Conservation (phyloP, 768 basidiomycete species). For the Guyanaporus albipodus region DNA sequence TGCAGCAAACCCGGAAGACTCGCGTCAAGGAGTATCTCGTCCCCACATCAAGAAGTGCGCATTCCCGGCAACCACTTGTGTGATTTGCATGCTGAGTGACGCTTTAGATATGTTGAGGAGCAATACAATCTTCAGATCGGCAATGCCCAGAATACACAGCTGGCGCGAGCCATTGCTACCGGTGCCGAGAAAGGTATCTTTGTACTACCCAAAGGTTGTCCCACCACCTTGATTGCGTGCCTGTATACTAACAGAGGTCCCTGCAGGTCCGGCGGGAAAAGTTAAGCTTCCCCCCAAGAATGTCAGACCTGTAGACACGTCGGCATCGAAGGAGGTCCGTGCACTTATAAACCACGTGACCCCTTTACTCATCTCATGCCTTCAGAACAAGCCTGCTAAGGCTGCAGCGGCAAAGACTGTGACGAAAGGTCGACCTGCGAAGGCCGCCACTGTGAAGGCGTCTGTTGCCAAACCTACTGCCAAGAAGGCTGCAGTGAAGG, state of each 20-base stretch:
- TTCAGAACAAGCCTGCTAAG: slow-evolving; percentile 33
- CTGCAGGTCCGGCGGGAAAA: slow-evolving; percentile 44
- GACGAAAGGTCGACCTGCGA: slow-evolving; percentile 24
- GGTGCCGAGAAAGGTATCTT: slow-evolving; percentile 84
- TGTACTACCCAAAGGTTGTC: slow-evolving; percentile 79
- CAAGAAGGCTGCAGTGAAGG: slow-evolving; percentile 34
- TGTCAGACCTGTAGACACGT: slow-evolving; percentile 41
- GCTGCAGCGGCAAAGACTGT: slow-evolving; percentile 23
- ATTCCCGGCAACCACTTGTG: slow-evolving; percentile 7
- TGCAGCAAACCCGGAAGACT: slow-evolving; percentile 64
- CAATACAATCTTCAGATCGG: slow-evolving; percentile 80
- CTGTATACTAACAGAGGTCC: slow-evolving; percentile 2
- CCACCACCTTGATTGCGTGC: not conserved
- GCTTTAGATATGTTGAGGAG: slow-evolving; percentile 71
- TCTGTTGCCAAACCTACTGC: slow-evolving; percentile 21
- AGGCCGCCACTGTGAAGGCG: slow-evolving; percentile 27
- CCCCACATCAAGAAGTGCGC: slow-evolving; percentile 90
- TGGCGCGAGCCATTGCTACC: slow-evolving; percentile 75
- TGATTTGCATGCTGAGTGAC: slow-evolving; percentile 17
- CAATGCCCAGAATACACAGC: slow-evolving; percentile 70
- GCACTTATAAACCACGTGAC: slow-evolving; percentile 21
- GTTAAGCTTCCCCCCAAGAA: slow-evolving; percentile 70
- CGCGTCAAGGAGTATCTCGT: slow-evolving; percentile 81
- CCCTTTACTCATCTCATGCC: slow-evolving; percentile 9
- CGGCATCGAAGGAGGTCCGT: slow-evolving; percentile 59